Base-by-base conservation (phyloP, 176 grass and related monocot genomes). In the Lolium rigidum region DNA sequence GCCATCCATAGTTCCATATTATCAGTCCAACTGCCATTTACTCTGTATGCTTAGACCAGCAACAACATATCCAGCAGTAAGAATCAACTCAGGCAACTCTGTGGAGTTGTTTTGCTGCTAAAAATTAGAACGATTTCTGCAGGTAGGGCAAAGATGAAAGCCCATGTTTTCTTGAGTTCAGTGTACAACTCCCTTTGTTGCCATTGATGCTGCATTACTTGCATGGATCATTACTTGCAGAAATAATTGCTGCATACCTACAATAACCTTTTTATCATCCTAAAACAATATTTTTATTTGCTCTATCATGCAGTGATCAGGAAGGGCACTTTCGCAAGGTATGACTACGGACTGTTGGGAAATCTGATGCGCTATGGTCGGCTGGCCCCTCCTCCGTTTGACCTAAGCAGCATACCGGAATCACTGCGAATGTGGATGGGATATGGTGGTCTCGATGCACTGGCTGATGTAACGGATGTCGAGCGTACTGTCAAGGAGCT, bases 341-440 rank as follows among this genome's bases (percentile, higher is more conserved):
- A 98, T 15, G 93, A 98, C 80, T 98, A 95, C 3, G 93, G 95
- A 55, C 80, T 47, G 37, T 89, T 35, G 72, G 86, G 89, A 61
- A 98, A 98, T 65, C 10, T 98, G n/a, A 84, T 46, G 82, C 80
- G 10, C 18, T 98, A 98, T 1, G 80, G 88, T 11, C 58, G 14
- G 3, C 62, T 94, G 52, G 76, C 62, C 37, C 91, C 95, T 38
- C 89, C 95, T 18, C 41, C 91, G 35, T 94, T 93, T 24, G 48
- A 93, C 65, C 80, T 98, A 46, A 88, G 86, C 62, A 60, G 79
- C 67, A 92, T 98, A 82, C 93, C 93, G 0, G 87, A 90, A 51
- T 89, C 86, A 13, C 84, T 98, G 68, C 95, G 91, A 21, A 75
- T 98, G 5, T 98, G 95, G 93, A 92, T 94, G 91, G 95, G 86